Conservation (phyloP, 2,329 filamentous ascomycete genomes). For the Colletotrichum destructivum region DNA sequence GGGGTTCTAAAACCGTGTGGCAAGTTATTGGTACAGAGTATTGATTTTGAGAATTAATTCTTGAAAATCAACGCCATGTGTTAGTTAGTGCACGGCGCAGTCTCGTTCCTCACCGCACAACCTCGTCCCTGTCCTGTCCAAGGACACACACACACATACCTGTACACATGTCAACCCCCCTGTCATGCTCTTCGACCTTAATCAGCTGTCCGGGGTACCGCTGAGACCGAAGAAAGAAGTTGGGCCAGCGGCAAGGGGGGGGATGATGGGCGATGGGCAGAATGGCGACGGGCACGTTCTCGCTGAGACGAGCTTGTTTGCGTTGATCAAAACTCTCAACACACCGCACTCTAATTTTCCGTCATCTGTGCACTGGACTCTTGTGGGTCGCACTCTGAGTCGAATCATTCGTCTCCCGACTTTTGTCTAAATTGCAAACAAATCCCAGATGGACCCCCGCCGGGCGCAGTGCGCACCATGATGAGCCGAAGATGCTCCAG, state of each 20-base stretch:
- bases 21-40: neutral
- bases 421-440: neutral
- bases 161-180: neutral
- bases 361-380: neutral
- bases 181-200: conserved; percentile 11
- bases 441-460: conserved; percentile 2
- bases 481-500: conserved; percentile 10
- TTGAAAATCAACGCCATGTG: neutral
- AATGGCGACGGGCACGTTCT: neutral
- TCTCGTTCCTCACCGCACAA: neutral
- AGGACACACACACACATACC: too few species aligned
- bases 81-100: conserved; percentile 3
- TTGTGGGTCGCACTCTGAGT: conserved; percentile 7
- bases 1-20: neutral
- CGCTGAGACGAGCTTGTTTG: conserved; percentile 1
- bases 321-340: conserved; percentile 3
- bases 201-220: conserved; percentile 28
- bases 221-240: conserved; percentile 4
- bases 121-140: neutral
- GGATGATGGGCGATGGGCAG: neutral
- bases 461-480: conserved; percentile 3
- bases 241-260: neutral
- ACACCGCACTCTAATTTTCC: neutral
- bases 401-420: conserved; percentile 18
- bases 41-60: neutral